A percentile compares a stretch with the other conserved stretches of the same genome.
Conservation (phyloP, 164 flowering plant species). For the Liriodendron chinense region DNA sequence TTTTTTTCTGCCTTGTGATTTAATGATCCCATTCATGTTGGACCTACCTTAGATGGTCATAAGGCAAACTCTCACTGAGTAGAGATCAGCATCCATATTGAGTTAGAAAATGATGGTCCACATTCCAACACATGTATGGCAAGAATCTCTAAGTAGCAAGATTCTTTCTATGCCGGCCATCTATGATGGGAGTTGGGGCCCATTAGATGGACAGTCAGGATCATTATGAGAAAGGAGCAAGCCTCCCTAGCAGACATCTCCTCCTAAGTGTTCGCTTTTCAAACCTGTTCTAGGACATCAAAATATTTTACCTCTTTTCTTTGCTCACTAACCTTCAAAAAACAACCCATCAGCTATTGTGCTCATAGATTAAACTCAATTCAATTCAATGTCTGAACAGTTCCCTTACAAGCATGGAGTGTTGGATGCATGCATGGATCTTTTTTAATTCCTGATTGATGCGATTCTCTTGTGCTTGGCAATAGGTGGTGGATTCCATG, state of each 20-base stretch:
- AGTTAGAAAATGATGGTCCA: no score
- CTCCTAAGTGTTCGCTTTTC: neutral
- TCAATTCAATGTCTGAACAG: neutral
- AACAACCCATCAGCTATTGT: neutral
- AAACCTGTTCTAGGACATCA: neutral
- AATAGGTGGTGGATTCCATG: slow-evolving; percentile 27
- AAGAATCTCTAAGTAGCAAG: no score
- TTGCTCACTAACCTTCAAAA: neutral
- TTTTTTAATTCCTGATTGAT: neutral
- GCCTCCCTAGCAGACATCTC: no score
- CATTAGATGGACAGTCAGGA: no score
- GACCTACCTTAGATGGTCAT: no score
- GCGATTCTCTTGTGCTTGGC: neutral
- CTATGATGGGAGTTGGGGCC: no score
- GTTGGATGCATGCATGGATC: neutral
- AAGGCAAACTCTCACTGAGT: no score
- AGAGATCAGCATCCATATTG: no score
- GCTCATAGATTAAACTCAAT: neutral
- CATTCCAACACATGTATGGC: no score
- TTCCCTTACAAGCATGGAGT: neutral
- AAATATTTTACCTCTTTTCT: neutral
- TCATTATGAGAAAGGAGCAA: no score
- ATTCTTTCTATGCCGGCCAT: no score
- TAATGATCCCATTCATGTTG: no score
- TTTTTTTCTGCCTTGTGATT: neutral